A percentile compares a stretch with the other conserved stretches of the same genome.
phyloP scores from a whole-genome alignment of 352 stramenopile genomes.

The Phytophthora citricola region DNA sequence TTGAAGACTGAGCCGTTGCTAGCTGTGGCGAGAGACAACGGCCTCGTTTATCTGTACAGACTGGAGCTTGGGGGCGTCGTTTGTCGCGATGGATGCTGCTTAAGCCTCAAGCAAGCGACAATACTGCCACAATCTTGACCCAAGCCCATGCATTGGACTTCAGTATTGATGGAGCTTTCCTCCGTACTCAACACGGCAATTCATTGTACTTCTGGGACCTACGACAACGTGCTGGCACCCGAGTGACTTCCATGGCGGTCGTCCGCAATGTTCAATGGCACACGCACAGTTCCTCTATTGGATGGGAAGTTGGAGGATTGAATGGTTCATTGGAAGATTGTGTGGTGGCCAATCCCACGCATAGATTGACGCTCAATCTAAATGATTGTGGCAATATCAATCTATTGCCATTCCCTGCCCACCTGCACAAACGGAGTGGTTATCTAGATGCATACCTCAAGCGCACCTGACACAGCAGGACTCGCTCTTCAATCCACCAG shows the following conservation, averaged over 20 bases:
- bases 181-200: constrained; percentile 60
- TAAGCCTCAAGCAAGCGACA: constrained; percentile 44
- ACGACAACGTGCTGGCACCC: constrained; percentile 47
- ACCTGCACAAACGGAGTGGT: constrained; percentile 22
- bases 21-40: constrained; percentile 63
- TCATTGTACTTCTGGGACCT: constrained; percentile 72
- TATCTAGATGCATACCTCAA: constrained; percentile 25
- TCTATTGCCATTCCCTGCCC: constrained; percentile 33
- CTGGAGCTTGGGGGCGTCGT: constrained; percentile 40
- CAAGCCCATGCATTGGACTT: constrained; percentile 64
- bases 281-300: constrained; percentile 52
- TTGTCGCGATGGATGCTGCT: constrained; percentile 68
- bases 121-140: background rate
- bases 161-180: constrained; percentile 60
- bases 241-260: constrained; percentile 48
- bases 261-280: constrained; percentile 66
- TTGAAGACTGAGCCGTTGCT: constrained; percentile 35
- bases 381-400: constrained; percentile 25
- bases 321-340: background rate
- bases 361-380: constrained; percentile 24
- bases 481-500: constrained; percentile 2
- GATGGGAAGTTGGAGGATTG: constrained; percentile 37
- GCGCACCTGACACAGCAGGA: constrained; percentile 28
- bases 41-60: constrained; percentile 76
- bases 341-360: constrained; percentile 20